phyloP scores from a whole-genome alignment of 2,329 filamentous ascomycete genomes.

The Microdochium trichocladiopsis region DNA sequence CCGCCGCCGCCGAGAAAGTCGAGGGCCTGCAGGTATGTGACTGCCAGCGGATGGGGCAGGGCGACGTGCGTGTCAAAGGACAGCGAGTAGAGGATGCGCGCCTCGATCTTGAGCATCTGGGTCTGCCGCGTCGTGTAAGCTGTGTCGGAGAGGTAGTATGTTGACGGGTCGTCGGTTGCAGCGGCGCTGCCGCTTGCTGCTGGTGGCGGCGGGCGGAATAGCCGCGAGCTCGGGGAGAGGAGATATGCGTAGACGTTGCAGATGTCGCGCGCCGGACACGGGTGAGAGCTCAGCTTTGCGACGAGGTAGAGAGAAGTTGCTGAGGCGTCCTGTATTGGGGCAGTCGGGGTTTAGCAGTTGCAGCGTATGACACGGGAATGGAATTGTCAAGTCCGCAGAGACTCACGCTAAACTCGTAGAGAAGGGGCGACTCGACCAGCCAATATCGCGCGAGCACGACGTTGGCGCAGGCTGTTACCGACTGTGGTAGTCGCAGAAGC shows the following conservation, averaged over 20 bases:
- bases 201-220: conserved; percentile 34
- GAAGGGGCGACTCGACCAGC: conserved; percentile 51
- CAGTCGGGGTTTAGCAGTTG: conserved; percentile 1
- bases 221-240: conserved; percentile 51
- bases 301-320: conserved; percentile 75
- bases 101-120: conserved; percentile 66
- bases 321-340: conserved; percentile 59
- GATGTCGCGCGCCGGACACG: conserved; percentile 71
- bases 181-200: conserved; percentile 12
- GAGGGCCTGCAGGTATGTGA: conserved; percentile 89
- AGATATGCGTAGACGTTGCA: conserved; percentile 83
- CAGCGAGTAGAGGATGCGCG: conserved; percentile 66
- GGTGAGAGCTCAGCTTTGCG: conserved; percentile 73
- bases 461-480: conserved; percentile 78
- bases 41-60: conserved; percentile 76
- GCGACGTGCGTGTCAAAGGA: conserved; percentile 81
- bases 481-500: conserved; percentile 77
- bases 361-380: too few species aligned
- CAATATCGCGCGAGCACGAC: conserved; percentile 78
- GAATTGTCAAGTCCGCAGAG: too few species aligned
- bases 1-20: conserved; percentile 45
- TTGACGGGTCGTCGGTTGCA: conserved; percentile 33
- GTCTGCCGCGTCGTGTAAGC: conserved; percentile 59
- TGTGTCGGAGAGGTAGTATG: conserved; percentile 67
- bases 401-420: conserved; percentile 49